Base-by-base conservation (phyloP, 179 eudicot species). In the Silene noctiflora region DNA sequence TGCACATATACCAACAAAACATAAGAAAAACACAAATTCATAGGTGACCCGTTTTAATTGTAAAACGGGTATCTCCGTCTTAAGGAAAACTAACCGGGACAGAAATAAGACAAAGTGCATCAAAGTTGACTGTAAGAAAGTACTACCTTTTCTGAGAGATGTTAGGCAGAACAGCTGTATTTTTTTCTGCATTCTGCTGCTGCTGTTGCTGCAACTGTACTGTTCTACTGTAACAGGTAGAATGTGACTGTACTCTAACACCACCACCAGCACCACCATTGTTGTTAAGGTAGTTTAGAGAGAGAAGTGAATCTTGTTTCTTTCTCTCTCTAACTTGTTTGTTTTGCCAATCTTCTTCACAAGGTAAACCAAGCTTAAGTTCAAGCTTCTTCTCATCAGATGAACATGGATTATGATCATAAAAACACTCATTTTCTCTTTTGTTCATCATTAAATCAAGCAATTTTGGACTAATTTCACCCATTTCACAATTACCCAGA, bases 331-430 rank as follows among this genome's bases (percentile, higher is more conserved):
- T 76, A 75, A 39, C 13, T 33, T 76, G 59, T 55, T 75, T 75
- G 46, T 42, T 48, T 55, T 72, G 76, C 77, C 80, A 69, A 0
- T 67, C 70, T 14, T 61, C 77, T 65, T 79, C 90, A 73, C 91
- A 91, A 2, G 99, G 99, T 68, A 90, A 96, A 10, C 90, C 99
- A 62, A 95, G 94, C 84, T 91, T 88, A 7, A 95, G 85, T 82
- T 91, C 96, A 42, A 95, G 93, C 80, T 87, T 88, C 51, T 91
- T 90, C 31, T 87, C 92, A 39, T 81, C 84, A 73, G 25, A n/a
- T 33, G 39, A 33, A 22, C 24, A 19, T 62, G 75, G n/a, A 12
- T 56, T 81, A 65, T 80, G 76, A 39, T 10, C 56, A 39, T 12
- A 53, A 51, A 39, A 68, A 48, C 73, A 48, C 35, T 72, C 46